A percentile compares a stretch with the other conserved stretches of the same genome.
These are phyloP conservation scores for Trichomonascaceae sp. DNA, from an alignment of 1,139 yeast genomes.

Conservation along the genomic window DNA sequence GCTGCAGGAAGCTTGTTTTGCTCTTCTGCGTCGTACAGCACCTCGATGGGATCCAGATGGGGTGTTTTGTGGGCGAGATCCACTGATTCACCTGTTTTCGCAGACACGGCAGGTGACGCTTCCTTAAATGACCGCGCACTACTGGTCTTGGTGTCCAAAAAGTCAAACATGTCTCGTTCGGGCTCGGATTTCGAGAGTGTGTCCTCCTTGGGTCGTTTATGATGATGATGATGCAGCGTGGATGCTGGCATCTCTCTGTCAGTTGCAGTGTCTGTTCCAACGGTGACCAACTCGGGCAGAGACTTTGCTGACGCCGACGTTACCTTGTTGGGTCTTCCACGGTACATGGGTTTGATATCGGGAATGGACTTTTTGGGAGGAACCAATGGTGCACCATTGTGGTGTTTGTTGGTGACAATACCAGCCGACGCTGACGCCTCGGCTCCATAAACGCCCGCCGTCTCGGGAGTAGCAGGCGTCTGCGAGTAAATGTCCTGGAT, in stretches of 20 bases:
- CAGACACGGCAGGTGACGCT: no score
- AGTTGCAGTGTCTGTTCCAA: not conserved
- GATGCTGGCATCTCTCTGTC: no score
- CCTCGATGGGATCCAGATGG: not conserved
- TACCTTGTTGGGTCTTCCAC: conserved; percentile 11
- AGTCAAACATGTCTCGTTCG: conserved; percentile 6
- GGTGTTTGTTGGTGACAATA: conserved; percentile 1
- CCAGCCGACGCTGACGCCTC: conserved; percentile 4
- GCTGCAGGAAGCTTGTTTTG: no score
- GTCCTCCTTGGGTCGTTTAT: not conserved
- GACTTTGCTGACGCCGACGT: not conserved
- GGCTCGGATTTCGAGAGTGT: conserved; percentile 3
- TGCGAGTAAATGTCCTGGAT: conserved; percentile 23
- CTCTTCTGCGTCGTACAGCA: not conserved
- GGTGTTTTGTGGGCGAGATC: not conserved
- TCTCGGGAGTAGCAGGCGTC: not conserved
- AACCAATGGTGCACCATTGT: no score
- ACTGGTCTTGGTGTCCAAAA: conserved; percentile 2
- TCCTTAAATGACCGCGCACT: no score
- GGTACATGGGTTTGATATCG: conserved; percentile 16
- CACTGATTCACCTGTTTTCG: conserved; percentile 2
- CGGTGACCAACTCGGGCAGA: not conserved
- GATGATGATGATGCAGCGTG: no score
- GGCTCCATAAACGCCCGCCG: conserved; percentile 1
- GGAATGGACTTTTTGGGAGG: conserved; percentile 9